These are phyloP conservation scores for Mortierella antarctica DNA, from an alignment of 192 early-diverging fungal genomes.

Conservation along the genomic window DNA sequence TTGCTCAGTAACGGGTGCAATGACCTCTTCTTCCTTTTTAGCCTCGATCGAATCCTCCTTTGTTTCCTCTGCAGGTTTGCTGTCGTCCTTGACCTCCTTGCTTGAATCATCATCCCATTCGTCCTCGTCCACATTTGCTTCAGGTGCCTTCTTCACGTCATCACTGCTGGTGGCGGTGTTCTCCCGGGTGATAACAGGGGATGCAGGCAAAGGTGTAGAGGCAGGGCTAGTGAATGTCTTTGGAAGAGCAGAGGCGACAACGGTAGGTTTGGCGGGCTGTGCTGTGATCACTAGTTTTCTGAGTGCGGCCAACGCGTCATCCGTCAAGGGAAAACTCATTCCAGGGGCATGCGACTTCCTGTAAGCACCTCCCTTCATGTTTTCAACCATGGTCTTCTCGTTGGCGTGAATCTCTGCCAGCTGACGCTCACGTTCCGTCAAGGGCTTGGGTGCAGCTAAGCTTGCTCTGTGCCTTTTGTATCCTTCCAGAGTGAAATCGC, in stretches of 20 bases:
- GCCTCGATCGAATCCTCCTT: slow-evolving; percentile 15
- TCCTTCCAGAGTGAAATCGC: slow-evolving; percentile 73
- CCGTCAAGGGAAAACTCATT: slow-evolving; percentile 70
- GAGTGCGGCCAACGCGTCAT: slow-evolving; percentile 71
- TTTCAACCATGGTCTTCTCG: slow-evolving; percentile 55
- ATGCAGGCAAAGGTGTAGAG: slow-evolving; percentile 43
- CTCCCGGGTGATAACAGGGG: slow-evolving; percentile 25
- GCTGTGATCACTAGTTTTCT: slow-evolving; percentile 56
- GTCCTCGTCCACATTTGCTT: slow-evolving; percentile 27
- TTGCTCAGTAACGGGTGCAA: neutral
- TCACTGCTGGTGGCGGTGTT: slow-evolving; percentile 2
- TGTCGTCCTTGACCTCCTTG: slow-evolving; percentile 37
- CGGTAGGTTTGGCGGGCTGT: slow-evolving; percentile 2
- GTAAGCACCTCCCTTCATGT: slow-evolving; percentile 63
- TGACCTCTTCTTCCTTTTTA: neutral
- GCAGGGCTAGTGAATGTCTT: slow-evolving; percentile 39
- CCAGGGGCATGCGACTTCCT: slow-evolving; percentile 75
- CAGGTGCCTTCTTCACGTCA: slow-evolving; percentile 1
- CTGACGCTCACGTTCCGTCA: slow-evolving; percentile 90
- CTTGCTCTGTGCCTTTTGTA: slow-evolving; percentile 71
- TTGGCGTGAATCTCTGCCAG: slow-evolving; percentile 71
- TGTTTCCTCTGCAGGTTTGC: slow-evolving; percentile 26
- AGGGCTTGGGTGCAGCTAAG: slow-evolving; percentile 75
- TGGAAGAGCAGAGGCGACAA: slow-evolving; percentile 11
- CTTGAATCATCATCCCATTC: slow-evolving; percentile 42